Evolutionary conservation across 768 basidiomycete species (phyloP).

Genomic region (Pilatotrama ljubarskyi): DNA sequence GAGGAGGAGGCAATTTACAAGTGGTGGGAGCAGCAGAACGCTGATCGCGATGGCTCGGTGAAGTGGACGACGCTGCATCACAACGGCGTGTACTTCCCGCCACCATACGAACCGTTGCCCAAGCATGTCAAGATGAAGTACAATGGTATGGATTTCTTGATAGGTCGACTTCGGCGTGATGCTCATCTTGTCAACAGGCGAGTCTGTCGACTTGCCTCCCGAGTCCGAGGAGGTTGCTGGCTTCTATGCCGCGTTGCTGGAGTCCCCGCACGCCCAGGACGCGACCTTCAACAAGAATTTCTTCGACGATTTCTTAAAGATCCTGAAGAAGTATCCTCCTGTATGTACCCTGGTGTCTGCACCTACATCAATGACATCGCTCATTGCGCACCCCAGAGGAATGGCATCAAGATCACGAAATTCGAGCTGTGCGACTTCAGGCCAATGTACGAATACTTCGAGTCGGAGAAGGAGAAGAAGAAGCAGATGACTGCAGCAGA

Average conservation of each 20-base stretch:
- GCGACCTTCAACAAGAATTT: slow-evolving; percentile 91
- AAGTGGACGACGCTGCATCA: slow-evolving; percentile 98
- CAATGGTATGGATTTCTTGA: slow-evolving; percentile 58
- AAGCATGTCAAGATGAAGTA: slow-evolving; percentile 90
- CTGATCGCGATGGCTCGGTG: slow-evolving; percentile 69
- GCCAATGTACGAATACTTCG: slow-evolving; percentile 92
- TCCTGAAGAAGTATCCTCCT: slow-evolving; percentile 80
- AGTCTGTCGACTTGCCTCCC: slow-evolving; percentile 72
- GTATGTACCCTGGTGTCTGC: slow-evolving; percentile 46
- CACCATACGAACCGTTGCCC: slow-evolving; percentile 87
- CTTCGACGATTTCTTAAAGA: slow-evolving; percentile 83
- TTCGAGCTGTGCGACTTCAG: slow-evolving; percentile 91
- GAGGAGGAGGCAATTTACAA: slow-evolving; percentile 75
- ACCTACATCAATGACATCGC: not conserved
- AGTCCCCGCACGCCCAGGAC: slow-evolving; percentile 91
- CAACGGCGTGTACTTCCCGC: slow-evolving; percentile 93
- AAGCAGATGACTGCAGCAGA: slow-evolving; percentile 81
- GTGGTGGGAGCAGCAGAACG: slow-evolving; percentile 84
- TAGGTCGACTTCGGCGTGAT: not conserved
- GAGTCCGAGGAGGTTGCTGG: slow-evolving; percentile 96
- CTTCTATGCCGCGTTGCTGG: slow-evolving; percentile 91
- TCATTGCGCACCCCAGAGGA: slow-evolving; percentile 43
- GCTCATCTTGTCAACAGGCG: slow-evolving; percentile 49
- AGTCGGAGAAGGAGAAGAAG: slow-evolving; percentile 90
- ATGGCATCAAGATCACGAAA: slow-evolving; percentile 70